Evolutionary conservation across 352 stramenopile genomes (phyloP).

Genomic region (Pilasporangium apinafurcum): DNA sequence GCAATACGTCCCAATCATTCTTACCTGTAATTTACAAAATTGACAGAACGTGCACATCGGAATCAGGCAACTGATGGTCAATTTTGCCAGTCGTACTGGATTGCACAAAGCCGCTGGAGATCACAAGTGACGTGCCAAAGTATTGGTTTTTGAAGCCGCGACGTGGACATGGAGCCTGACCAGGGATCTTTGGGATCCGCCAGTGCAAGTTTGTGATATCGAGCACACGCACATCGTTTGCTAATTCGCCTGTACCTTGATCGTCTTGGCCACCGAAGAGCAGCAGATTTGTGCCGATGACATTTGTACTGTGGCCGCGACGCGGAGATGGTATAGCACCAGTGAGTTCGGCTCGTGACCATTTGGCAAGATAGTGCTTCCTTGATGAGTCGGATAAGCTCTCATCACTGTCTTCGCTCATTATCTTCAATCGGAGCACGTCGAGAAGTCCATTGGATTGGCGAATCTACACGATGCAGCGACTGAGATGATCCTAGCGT

Average conservation of each 20-base stretch:
- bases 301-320: constrained; percentile 54
- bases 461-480: constrained; percentile 44
- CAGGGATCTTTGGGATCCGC: constrained; percentile 17
- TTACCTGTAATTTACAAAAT: constrained; percentile 2
- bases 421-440: constrained; percentile 26
- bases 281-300: constrained; percentile 47
- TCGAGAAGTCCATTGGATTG: constrained; percentile 58
- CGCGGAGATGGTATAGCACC: constrained; percentile 34
- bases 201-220: constrained; percentile 25
- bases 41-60: constrained; percentile 48
- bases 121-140: constrained; percentile 64
- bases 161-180: constrained; percentile 39
- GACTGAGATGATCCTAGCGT: no score
- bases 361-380: constrained; percentile 19
- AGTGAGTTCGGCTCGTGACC: constrained; percentile 21
- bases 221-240: constrained; percentile 47
- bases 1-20: no score
- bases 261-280: constrained; percentile 65
- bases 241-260: constrained; percentile 27
- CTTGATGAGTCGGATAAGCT: constrained; percentile 2
- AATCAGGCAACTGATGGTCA: constrained; percentile 48
- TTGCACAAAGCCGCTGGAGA: constrained; percentile 69
- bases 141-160: constrained; percentile 77
- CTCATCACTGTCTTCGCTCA: background rate
- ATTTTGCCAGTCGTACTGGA: constrained; percentile 25